Evolutionary conservation across 306 rosid species (phyloP).

Genomic region (Rosa chinensis): DNA sequence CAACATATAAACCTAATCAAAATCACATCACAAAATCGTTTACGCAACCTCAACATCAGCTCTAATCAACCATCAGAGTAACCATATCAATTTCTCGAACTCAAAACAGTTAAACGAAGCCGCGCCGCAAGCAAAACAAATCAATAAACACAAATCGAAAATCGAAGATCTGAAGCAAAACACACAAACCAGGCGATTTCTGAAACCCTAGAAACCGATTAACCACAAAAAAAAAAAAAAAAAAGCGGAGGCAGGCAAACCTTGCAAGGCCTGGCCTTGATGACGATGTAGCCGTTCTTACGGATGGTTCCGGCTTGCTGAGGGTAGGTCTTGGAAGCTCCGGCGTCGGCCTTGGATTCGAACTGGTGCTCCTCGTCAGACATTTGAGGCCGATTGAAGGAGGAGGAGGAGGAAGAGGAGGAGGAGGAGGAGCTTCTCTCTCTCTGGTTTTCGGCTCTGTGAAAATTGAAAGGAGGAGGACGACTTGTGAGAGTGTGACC

Average conservation of each 20-base stretch:
- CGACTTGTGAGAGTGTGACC: not conserved
- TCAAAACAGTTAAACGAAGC: not conserved
- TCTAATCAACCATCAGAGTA: not conserved
- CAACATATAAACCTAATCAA: not conserved
- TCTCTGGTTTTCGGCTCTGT: not conserved
- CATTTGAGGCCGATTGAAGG: conserved; percentile 19
- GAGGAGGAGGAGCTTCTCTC: not conserved
- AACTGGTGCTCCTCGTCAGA: conserved; percentile 79
- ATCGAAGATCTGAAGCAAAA: not conserved
- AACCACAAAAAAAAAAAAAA: not conserved
- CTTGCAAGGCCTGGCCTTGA: conserved; percentile 74
- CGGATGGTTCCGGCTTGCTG: conserved; percentile 75
- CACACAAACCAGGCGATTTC: conserved; percentile 1
- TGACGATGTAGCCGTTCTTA: conserved; percentile 66
- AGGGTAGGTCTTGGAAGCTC: conserved; percentile 71
- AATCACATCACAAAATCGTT: not conserved
- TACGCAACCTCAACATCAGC: not conserved
- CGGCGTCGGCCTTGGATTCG: conserved; percentile 66
- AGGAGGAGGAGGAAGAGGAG: too few species aligned
- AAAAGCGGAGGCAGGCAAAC: conserved; percentile 11
- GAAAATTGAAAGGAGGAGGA: not conserved
- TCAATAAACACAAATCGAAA: not conserved
- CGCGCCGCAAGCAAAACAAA: not conserved
- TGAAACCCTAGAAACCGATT: not conserved
- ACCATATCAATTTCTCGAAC: not conserved